Conservation (phyloP, 106 monocot species). For the Agapanthus africanus region DNA sequence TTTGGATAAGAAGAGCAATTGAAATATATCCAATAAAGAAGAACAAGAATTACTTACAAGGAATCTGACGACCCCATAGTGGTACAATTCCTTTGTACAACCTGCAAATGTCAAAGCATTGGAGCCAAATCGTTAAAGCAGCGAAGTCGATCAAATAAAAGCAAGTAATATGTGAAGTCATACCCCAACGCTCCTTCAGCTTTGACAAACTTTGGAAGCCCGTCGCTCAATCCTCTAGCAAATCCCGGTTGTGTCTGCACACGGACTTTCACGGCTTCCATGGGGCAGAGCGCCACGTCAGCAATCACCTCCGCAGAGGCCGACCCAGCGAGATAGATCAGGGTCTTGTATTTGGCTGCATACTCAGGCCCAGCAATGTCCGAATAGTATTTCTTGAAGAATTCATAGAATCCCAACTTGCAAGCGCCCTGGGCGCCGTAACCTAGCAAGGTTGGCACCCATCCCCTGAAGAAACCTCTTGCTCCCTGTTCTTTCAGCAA, state of each 20-base stretch:
- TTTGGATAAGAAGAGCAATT: background rate
- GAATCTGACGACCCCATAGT: slow-evolving; percentile 53
- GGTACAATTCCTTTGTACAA: slow-evolving; percentile 48
- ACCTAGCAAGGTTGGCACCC: slow-evolving; percentile 63
- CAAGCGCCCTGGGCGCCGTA: slow-evolving; percentile 72
- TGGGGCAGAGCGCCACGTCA: slow-evolving; percentile 40
- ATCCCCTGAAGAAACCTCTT: slow-evolving; percentile 67
- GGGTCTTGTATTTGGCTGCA: slow-evolving; percentile 58
- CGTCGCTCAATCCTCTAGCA: slow-evolving; percentile 40
- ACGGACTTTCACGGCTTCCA: slow-evolving; percentile 40
- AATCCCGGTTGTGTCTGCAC: slow-evolving; percentile 40
- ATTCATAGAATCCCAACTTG: slow-evolving; percentile 75
- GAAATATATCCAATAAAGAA: background rate
- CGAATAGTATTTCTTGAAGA: slow-evolving; percentile 74
- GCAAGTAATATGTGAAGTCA: background rate
- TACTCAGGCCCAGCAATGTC: slow-evolving; percentile 61
- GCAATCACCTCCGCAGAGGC: slow-evolving; percentile 44
- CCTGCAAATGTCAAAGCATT: slow-evolving; percentile 14
- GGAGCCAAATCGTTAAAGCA: background rate
- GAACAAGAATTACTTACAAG: slow-evolving; percentile 26
- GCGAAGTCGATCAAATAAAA: background rate
- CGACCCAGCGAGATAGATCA: slow-evolving; percentile 65
- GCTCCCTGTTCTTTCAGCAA: slow-evolving; percentile 64
- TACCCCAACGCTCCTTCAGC: slow-evolving; percentile 44
- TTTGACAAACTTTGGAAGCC: slow-evolving; percentile 42